Base-by-base conservation (phyloP, 1,139 yeast genomes). In the Saccharomycopsis crataegensis region DNA sequence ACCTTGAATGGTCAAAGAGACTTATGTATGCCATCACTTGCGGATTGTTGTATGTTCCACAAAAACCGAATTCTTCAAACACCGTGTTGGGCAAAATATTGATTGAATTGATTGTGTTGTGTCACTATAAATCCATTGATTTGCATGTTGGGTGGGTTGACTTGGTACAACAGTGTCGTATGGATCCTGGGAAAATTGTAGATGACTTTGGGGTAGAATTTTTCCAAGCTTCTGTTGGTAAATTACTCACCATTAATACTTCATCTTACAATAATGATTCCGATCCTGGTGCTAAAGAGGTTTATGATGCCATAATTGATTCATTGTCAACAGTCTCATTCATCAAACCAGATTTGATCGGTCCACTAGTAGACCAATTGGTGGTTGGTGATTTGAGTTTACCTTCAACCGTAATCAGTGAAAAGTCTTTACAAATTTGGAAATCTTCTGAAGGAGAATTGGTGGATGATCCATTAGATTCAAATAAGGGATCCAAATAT, bases 91-190 rank as follows among this genome's bases (percentile, higher is more conserved):
- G 69, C 4, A 64, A 70, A 3, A 74, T 78, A 38, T 63, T 83
- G 31, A 64, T 75, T 17, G 68, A 72, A 7, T 58, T 81, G 28
- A 65, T 86, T n/a, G 69, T 85, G 33, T 63, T 79, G 9, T 72
- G 85, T 9, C 88, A 86, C 64, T 80, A 79, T 59, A 60, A 46
- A 40, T 17, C 46, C 28, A 22, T 17, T 11, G 16, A 67, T 1
- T 64, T 59, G 3, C 78, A 78, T 53, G 74, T 74, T 56, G 83
- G 86, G 1, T 93, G 99, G 99, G 86, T 90, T 45, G 87, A 87
- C 0, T 69, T 90, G 50, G 82, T 83, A 46, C 80, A 85, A 62
- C 72, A 79, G 53, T 75, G 85, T 9, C 68, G 70, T 6, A 64
- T 80, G 36, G 95, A 91, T 62, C 86, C 96, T 3, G 86, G 86